Percentiles rank a stretch among this genome's conserved stretches.
Evolutionary conservation across 768 basidiomycete genomes (phyloP).

Genomic region (Russula sp.): DNA sequence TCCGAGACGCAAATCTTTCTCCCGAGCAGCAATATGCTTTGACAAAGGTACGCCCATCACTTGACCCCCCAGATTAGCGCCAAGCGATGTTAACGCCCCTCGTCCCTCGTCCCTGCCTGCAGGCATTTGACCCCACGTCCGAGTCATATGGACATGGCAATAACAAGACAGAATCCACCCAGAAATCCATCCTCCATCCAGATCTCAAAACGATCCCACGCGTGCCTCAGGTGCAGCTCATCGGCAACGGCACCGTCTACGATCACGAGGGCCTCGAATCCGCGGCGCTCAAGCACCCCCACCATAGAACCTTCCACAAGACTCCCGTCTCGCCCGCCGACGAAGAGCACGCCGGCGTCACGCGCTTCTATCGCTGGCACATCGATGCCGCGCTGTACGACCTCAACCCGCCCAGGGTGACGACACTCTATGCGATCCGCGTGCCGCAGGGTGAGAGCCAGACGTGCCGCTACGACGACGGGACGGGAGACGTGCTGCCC

Average conservation of each 20-base stretch:
- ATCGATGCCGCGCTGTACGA: conserved; percentile 82
- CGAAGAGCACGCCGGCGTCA: conserved; percentile 58
- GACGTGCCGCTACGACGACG: conserved; percentile 71
- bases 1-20: conserved; percentile 57
- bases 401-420: conserved; percentile 70
- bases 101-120: neutral
- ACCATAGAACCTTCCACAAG: conserved; percentile 80
- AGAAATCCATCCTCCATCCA: conserved; percentile 77
- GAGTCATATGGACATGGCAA: conserved; percentile 81
- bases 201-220: conserved; percentile 85
- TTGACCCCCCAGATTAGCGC: neutral
- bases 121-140: conserved; percentile 70
- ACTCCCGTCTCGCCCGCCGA: conserved; percentile 62
- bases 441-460: conserved; percentile 62
- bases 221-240: conserved; percentile 82
- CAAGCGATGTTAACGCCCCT: conserved; percentile 1
- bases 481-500: conserved; percentile 67
- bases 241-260: conserved; percentile 75
- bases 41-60: conserved; percentile 52
- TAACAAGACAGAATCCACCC: conserved; percentile 69
- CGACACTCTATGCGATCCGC: conserved; percentile 68
- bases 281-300: conserved; percentile 73
- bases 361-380: conserved; percentile 85
- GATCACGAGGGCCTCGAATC: conserved; percentile 70
- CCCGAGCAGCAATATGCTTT: conserved; percentile 82